Conservation (phyloP, 345 rosid species). For the Moricandia moricandioides region DNA sequence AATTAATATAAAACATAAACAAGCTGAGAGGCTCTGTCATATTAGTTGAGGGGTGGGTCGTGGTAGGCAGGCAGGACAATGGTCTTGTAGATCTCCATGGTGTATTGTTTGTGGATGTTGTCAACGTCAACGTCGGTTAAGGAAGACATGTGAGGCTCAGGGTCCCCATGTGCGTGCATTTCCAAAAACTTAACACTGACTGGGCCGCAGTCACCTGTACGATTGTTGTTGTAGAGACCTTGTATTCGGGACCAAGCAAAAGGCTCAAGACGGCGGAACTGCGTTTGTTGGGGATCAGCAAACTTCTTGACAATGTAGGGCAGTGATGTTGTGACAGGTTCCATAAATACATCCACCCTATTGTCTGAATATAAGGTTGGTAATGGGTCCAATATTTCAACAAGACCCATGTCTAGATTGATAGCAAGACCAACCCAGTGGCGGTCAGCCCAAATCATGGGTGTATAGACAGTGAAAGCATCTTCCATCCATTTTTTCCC, state of each 20-base stretch:
- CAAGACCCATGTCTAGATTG: not conserved
- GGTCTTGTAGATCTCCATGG: not conserved
- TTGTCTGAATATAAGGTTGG: too few relatives aligned
- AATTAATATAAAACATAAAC: too few relatives aligned
- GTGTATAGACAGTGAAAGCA: too few relatives aligned
- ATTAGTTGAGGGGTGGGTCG: too few relatives aligned
- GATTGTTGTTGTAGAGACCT: not conserved
- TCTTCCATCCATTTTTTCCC: not conserved
- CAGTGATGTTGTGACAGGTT: not conserved
- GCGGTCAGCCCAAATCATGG: too few relatives aligned
- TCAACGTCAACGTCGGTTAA: not conserved
- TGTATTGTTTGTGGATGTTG: not conserved
- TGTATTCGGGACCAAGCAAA: not conserved
- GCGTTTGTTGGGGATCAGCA: not conserved
- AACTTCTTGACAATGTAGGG: not conserved
- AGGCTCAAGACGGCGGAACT: not conserved
- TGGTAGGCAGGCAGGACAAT: too few relatives aligned
- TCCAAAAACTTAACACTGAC: not conserved
- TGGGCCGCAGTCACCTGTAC: not conserved
- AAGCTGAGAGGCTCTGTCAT: too few relatives aligned
- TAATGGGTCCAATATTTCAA: too few relatives aligned
- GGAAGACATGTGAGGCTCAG: not conserved
- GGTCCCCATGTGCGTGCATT: too few relatives aligned
- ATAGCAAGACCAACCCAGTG: not conserved
- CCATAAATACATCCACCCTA: too few relatives aligned